Percentiles rank a stretch among this genome's conserved stretches.
phyloP scores from a whole-genome alignment of 2,329 filamentous ascomycete species.

The Fusarium sp. region DNA sequence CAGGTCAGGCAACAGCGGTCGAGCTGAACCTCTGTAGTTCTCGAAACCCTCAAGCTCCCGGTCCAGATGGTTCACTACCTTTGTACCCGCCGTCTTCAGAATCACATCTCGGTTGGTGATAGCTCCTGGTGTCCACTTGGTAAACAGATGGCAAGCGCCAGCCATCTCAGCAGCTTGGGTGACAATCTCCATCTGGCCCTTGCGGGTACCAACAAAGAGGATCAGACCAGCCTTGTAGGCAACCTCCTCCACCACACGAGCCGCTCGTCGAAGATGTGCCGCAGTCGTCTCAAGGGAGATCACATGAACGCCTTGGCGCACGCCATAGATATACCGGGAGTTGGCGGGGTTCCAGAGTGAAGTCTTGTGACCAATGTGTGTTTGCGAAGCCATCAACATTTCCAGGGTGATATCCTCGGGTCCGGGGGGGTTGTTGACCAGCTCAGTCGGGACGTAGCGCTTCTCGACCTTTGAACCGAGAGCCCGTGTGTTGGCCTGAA shows the following conservation, averaged over 20 bases:
- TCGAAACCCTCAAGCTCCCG: conserved; percentile 69
- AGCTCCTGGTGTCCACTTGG: conserved; percentile 89
- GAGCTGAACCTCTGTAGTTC: conserved; percentile 68
- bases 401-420: conserved; percentile 89
- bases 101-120: conserved; percentile 96
- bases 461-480: conserved; percentile 62
- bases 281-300: conserved; percentile 91
- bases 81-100: conserved; percentile 73
- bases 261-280: conserved; percentile 88
- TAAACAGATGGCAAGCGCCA: conserved; percentile 86
- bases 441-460: conserved; percentile 72
- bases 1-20: conserved; percentile 83
- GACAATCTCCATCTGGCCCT: conserved; percentile 82
- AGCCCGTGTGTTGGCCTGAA: conserved; percentile 57
- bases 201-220: conserved; percentile 88
- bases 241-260: conserved; percentile 91
- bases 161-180: conserved; percentile 83
- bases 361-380: conserved; percentile 89
- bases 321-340: conserved; percentile 91
- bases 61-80: conserved; percentile 83
- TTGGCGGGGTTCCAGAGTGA: conserved; percentile 96
- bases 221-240: conserved; percentile 84
- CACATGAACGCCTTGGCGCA: conserved; percentile 89
- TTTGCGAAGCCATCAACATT: conserved; percentile 86
- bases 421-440: conserved; percentile 77